Evolutionary conservation across 805 yeast genomes (phyloP).

Genomic region (Komagataella pseudopastoris): DNA sequence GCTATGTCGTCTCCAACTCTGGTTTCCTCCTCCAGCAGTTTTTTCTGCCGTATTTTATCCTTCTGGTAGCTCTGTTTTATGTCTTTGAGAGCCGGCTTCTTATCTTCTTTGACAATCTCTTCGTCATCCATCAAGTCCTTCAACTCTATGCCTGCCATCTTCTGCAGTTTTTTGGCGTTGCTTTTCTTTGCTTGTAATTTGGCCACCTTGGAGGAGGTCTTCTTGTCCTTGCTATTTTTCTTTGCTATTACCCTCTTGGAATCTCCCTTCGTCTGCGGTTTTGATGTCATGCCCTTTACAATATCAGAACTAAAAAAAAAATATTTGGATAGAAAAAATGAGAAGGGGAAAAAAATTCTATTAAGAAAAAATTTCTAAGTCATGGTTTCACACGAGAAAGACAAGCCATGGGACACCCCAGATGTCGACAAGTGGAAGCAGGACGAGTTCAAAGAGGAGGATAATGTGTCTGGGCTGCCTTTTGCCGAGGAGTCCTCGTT

Average conservation of each 20-base stretch:
- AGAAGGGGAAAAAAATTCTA: neutral
- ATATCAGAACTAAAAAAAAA: neutral
- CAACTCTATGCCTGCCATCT: neutral
- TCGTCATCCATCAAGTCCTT: neutral
- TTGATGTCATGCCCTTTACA: neutral
- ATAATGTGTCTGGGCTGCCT: constrained; percentile 73
- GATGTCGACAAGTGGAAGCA: constrained; percentile 88
- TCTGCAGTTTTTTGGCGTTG: neutral
- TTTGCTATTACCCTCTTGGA: constrained; percentile 6
- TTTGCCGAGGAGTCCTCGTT: constrained; percentile 95
- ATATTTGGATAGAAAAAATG: neutral
- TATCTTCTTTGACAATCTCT: constrained; percentile 3
- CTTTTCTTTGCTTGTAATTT: neutral
- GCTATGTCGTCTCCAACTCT: constrained; percentile 26
- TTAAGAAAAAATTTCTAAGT: neutral
- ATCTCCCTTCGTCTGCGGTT: constrained; percentile 9
- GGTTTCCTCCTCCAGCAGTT: constrained; percentile 13
- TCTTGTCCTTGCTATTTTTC: constrained; percentile 2
- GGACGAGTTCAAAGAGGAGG: constrained; percentile 83
- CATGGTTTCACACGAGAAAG: constrained; percentile 56
- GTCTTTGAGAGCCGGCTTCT: constrained; percentile 21
- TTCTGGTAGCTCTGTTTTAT: constrained; percentile 23
- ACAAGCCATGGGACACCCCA: constrained; percentile 96
- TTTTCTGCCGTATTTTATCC: constrained; percentile 17
- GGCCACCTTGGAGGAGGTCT: neutral